Evolutionary conservation across 2,329 filamentous ascomycete genomes (phyloP).

Genomic region (Botrytis galanthina): DNA sequence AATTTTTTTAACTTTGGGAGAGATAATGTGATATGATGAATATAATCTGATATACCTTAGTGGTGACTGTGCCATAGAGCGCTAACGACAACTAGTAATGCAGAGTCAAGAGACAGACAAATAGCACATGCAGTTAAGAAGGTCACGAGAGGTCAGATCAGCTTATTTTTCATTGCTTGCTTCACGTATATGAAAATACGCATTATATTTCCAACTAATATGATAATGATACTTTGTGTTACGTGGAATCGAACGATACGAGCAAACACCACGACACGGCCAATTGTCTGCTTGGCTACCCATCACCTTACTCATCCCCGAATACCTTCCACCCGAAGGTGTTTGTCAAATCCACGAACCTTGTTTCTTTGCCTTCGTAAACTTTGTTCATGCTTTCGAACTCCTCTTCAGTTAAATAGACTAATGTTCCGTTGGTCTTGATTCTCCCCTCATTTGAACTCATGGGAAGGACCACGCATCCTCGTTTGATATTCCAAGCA

Average conservation of each 20-base stretch:
- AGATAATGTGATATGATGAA: background rate
- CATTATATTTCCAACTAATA: background rate
- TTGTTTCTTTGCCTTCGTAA: constrained; percentile 61
- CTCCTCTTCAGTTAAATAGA: constrained; percentile 62
- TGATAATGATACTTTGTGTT: background rate
- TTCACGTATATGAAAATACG: background rate
- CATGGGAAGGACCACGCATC: constrained; percentile 69
- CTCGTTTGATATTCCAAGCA: constrained; percentile 68
- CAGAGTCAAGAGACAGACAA: background rate
- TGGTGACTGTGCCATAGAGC: background rate
- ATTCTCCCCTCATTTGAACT: constrained; percentile 66
- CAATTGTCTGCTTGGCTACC: background rate
- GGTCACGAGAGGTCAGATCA: background rate
- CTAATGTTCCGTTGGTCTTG: constrained; percentile 64
- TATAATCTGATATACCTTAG: background rate
- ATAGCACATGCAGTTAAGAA: background rate
- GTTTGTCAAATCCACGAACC: constrained; percentile 78
- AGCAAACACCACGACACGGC: background rate
- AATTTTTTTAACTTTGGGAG: background rate
- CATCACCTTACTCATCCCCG: constrained; percentile 1
- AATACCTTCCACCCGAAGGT: constrained; percentile 67
- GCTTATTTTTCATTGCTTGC: constrained; percentile 3
- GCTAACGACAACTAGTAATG: background rate
- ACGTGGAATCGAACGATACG: background rate
- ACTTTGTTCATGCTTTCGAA: constrained; percentile 54